Base-by-base conservation (phyloP, 2,329 filamentous ascomycete genomes). In the Hymenoscyphus fraxineus region DNA sequence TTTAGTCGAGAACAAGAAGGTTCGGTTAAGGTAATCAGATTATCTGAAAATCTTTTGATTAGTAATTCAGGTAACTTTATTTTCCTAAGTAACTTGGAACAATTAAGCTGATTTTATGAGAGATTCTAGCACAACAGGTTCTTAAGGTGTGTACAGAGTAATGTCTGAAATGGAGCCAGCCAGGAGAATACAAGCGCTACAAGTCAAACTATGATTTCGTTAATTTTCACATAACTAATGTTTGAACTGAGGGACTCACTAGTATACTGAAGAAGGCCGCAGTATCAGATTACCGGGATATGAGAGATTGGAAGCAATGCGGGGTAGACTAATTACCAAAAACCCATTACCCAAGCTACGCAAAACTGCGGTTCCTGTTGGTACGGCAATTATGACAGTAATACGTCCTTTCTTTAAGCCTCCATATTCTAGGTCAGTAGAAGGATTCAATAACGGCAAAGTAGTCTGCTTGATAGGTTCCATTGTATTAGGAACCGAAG, bases 161-260 rank as follows among this genome's bases (percentile, higher is more conserved):
- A 81, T 77, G 70, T 85, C 82, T 6, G 83, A 78, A 10, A 84
- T 72, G 0, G 82, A 80, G 1, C 82, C 82, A 0, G 80, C 76
- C 6, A 83, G 69, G 2, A 85, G 75, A 1, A 85, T 77, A 1
- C 77, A 78, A 62, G 79, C 81, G 62, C 70, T 79, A 78, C 65
- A 77, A 77, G 5, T 79, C 78, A 58, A 81, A 13, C 39, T 58
- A 51, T 16, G n/a, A 44, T 44, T n/a, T 44, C 40, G 16, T 41
- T n/a, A 44, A 16, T 44, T 44, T 44, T 16, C 15, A 16, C 13
- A 3, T 16, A 9, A 16, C 40, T 44, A 6, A n/a, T 44, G 5
- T 44, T 13, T 16, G 13, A 44, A n/a, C 4, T 3, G 6, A n/a
- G n/a, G n/a, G 15, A 44, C 40, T 44, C 15, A 44, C 40, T 44